phyloP scores from a whole-genome alignment of 495 filamentous ascomycete species.

The Tirmania nivea region DNA sequence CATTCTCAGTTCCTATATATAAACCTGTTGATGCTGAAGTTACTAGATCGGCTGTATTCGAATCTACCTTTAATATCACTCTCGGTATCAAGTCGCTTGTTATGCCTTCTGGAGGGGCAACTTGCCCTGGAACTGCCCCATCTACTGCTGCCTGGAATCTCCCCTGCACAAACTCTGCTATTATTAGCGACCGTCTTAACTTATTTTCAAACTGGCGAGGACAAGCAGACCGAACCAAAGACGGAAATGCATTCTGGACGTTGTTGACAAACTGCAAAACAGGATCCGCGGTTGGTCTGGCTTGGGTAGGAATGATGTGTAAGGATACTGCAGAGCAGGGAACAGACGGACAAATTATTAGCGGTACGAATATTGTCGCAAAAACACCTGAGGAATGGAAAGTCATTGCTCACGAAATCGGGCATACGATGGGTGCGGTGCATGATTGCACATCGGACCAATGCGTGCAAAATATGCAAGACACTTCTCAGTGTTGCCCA shows the following conservation, averaged over 20 bases:
- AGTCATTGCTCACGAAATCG: constrained; percentile 87
- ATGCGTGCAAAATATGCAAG: constrained; percentile 40
- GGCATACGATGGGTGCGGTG: constrained; percentile 88
- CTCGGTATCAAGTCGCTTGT: constrained; percentile 73
- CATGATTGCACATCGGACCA: constrained; percentile 61
- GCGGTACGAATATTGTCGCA: constrained; percentile 76
- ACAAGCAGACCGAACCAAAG: constrained; percentile 27
- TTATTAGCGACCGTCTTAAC: constrained; percentile 66
- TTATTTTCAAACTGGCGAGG: constrained; percentile 80
- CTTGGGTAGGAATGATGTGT: constrained; percentile 85
- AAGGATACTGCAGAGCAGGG: constrained; percentile 29
- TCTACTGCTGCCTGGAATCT: constrained; percentile 60
- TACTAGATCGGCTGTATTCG: constrained; percentile 47
- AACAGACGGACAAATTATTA: constrained; percentile 22
- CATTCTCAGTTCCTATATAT: not conserved
- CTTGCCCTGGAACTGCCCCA: constrained; percentile 45
- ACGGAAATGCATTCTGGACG: constrained; percentile 84
- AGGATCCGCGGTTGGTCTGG: constrained; percentile 67
- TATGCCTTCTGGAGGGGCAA: constrained; percentile 31
- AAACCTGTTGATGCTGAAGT: constrained; percentile 4
- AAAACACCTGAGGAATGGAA: constrained; percentile 76
- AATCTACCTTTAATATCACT: constrained; percentile 80
- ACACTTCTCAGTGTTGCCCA: constrained; percentile 70
- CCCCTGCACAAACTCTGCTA: constrained; percentile 35
- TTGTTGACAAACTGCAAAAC: constrained; percentile 71